These are phyloP conservation scores for Articulospora tetracladia DNA, from an alignment of 495 filamentous ascomycete species.

Conservation along the genomic window DNA sequence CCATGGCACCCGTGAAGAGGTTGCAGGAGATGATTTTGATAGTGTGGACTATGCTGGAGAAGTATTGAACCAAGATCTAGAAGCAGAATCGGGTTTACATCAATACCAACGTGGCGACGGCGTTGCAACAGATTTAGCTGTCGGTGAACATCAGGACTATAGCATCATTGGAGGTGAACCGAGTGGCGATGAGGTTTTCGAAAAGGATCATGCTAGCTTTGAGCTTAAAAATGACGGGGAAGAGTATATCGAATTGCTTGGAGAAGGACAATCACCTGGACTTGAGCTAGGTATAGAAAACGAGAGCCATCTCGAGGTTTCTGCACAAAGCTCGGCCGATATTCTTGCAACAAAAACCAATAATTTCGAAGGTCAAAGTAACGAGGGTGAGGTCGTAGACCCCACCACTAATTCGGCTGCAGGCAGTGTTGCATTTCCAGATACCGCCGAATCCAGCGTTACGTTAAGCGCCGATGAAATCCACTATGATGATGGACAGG, in stretches of 20 bases:
- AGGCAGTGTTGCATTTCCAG: neutral
- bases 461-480: slow-evolving; percentile 13
- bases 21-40: neutral
- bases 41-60: neutral
- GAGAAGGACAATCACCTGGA: neutral
- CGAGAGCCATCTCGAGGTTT: neutral
- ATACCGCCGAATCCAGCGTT: slow-evolving; percentile 15
- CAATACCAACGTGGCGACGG: too few species aligned
- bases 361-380: neutral
- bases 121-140: neutral
- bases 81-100: neutral
- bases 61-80: neutral
- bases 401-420: neutral
- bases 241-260: neutral
- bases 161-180: neutral
- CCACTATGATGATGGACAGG: slow-evolving; percentile 15
- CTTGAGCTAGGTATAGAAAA: neutral
- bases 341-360: neutral
- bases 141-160: neutral
- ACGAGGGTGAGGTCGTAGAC: neutral
- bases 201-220: too few species aligned
- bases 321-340: neutral
- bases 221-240: neutral
- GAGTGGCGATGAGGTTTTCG: neutral
- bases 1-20: neutral